Conservation (phyloP, 345 rosid species). For the Eucalyptus pumila region DNA sequence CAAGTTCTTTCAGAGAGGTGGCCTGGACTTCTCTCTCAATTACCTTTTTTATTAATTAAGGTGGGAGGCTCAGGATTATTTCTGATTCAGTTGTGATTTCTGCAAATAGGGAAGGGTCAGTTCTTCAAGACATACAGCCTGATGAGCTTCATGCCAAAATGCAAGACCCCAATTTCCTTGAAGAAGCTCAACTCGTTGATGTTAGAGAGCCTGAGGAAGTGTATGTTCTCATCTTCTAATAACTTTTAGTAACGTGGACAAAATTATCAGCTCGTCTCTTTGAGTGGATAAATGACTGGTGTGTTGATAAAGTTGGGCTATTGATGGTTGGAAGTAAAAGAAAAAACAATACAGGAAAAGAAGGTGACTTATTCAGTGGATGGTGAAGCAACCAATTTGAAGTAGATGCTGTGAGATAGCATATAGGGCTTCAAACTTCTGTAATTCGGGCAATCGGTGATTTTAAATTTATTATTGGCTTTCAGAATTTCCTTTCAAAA, state of each 20-base stretch:
- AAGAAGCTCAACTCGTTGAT: slow-evolving; percentile 78
- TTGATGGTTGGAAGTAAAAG: neutral
- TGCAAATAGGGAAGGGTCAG: slow-evolving; percentile 30
- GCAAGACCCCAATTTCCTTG: slow-evolving; percentile 65
- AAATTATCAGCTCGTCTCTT: neutral
- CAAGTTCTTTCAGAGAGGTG: slow-evolving; percentile 94
- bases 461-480: neutral
- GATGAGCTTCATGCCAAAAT: slow-evolving; percentile 64
- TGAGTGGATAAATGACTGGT: neutral
- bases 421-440: neutral
- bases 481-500: neutral
- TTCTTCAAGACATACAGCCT: slow-evolving; percentile 46
- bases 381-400: neutral
- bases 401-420: neutral
- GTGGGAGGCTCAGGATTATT: neutral
- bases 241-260: neutral
- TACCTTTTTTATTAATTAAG: neutral
- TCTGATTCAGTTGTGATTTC: neutral
- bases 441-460: neutral
- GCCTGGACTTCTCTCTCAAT: neutral
- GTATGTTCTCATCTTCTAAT: slow-evolving; percentile 27
- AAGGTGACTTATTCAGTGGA: neutral
- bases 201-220: slow-evolving; percentile 93
- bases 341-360: neutral
- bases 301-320: neutral